Base-by-base conservation (phyloP, 2,329 filamentous ascomycete genomes). In the Verticillium nubilum region DNA sequence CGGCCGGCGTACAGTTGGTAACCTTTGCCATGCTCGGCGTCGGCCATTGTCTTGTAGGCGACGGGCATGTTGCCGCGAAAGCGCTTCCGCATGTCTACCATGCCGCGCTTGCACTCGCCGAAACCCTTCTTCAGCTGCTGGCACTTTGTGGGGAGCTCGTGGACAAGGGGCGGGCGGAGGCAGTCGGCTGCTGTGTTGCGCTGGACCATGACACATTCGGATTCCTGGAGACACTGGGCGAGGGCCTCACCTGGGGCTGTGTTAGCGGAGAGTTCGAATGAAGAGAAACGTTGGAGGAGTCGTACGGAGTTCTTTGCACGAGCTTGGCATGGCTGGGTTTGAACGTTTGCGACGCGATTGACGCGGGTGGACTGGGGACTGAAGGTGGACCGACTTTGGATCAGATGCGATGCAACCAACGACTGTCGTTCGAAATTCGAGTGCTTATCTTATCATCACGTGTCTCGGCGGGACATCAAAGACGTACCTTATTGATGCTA, bases 51-150 rank as follows among this genome's bases (percentile, higher is more conserved):
- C 69, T 78, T 80, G 65, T 89, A 85, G 26, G 86, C 81, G 65
- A 96, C 87, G 58, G 95, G 92, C 73, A 92, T 86, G 78, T 98
- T 98, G 60, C 95, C 95, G 59, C 95, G 86, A 77, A 99, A 98
- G 33, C 95, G 89, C 79, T 98, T 98, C 73, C 95, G 91, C 95
- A 99, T 99, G 74, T 99, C 95, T 67, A 98, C 90, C 86, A 96
- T 86, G 65, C 95, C 95, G 65, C 94, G 90, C 71, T 96, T 96
- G 84, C 95, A 99, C 72, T 97, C 91, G 73, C 91, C 90, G 69
- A 96, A 95, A 53, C 92, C 92, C 73, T 92, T 93, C 73, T 94
- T 92, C 61, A 99, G 84, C 75, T 97, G 94, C 72, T 94, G 92
- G 77, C 95, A 99, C 76, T 89, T 88, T 26, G 85, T 88, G 23